Conservation (phyloP, 2,329 filamentous ascomycete species). For the Pyricularia grisea region DNA sequence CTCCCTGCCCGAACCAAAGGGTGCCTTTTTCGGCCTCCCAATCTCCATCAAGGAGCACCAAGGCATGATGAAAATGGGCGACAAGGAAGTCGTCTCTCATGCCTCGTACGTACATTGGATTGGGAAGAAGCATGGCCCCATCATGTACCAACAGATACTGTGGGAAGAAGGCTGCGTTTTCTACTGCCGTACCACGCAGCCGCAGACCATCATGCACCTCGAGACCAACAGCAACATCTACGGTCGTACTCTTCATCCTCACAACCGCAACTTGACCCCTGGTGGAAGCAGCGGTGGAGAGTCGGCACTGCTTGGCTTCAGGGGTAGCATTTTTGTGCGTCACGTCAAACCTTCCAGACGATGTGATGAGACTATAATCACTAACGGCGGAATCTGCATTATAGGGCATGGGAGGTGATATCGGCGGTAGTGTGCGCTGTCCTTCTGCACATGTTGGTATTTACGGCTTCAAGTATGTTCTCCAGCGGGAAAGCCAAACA, state of each 20-base stretch:
- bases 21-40: slow-evolving; percentile 23
- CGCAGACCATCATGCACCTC: slow-evolving; percentile 58
- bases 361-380: neutral
- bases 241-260: slow-evolving; percentile 53
- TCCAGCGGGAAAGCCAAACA: neutral
- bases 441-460: slow-evolving; percentile 20
- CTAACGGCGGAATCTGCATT: neutral
- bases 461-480: slow-evolving; percentile 22
- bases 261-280: slow-evolving; percentile 47
- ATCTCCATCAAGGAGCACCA: slow-evolving; percentile 26
- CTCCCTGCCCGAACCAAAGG: slow-evolving; percentile 21
- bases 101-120: slow-evolving; percentile 7
- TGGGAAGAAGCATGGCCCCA: slow-evolving; percentile 8
- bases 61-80: slow-evolving; percentile 18
- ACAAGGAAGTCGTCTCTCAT: neutral
- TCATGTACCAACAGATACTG: slow-evolving; percentile 14
- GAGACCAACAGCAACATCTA: slow-evolving; percentile 57
- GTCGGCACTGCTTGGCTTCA: slow-evolving; percentile 49
- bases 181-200: slow-evolving; percentile 16
- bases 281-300: slow-evolving; percentile 63
- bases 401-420: slow-evolving; percentile 21
- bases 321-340: slow-evolving; percentile 39
- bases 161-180: slow-evolving; percentile 19
- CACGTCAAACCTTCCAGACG: slow-evolving; percentile 11
- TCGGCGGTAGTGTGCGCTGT: slow-evolving; percentile 23